These are phyloP conservation scores for Onygena corvina DNA, from an alignment of 2,329 filamentous ascomycete genomes.

Conservation along the genomic window DNA sequence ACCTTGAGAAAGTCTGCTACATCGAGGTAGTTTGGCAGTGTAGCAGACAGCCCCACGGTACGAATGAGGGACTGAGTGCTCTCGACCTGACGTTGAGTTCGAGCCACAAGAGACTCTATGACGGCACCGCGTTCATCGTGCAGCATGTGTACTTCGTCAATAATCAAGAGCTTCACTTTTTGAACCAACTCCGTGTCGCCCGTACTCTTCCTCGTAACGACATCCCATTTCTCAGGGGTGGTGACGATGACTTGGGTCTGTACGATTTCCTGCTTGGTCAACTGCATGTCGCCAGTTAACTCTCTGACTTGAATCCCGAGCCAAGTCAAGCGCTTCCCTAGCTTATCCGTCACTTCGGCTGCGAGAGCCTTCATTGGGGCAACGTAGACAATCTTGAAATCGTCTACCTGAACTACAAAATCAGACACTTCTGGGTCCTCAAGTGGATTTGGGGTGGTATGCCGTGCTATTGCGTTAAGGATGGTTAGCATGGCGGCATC, in stretches of 20 bases:
- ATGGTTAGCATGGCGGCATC: conserved; percentile 97
- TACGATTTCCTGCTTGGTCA: conserved; percentile 91
- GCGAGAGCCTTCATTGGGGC: conserved; percentile 98
- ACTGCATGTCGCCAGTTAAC: conserved; percentile 95
- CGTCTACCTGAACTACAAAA: conserved; percentile 69
- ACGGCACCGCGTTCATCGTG: conserved; percentile 96
- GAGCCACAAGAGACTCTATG: conserved; percentile 84
- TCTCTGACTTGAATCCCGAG: conserved; percentile 84
- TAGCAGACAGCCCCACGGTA: conserved; percentile 89
- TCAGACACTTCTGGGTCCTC: conserved; percentile 62
- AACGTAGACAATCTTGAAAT: conserved; percentile 98
- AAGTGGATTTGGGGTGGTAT: conserved; percentile 65
- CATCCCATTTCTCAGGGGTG: conserved; percentile 98
- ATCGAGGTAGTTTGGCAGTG: conserved; percentile 89
- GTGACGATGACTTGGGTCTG: conserved; percentile 97
- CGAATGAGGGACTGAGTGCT: conserved; percentile 95
- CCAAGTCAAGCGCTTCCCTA: conserved; percentile 86
- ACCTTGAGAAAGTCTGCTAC: conserved; percentile 95
- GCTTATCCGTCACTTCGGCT: conserved; percentile 88
- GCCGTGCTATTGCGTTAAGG: conserved; percentile 77
- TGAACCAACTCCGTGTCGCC: conserved; percentile 96
- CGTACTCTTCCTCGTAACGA: conserved; percentile 91
- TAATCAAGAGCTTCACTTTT: conserved; percentile 89
- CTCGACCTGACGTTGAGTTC: conserved; percentile 92
- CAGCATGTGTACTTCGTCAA: conserved; percentile 98